Evolutionary conservation across 2,329 filamentous ascomycete species (phyloP).

Genomic region (Claviceps arundinis): DNA sequence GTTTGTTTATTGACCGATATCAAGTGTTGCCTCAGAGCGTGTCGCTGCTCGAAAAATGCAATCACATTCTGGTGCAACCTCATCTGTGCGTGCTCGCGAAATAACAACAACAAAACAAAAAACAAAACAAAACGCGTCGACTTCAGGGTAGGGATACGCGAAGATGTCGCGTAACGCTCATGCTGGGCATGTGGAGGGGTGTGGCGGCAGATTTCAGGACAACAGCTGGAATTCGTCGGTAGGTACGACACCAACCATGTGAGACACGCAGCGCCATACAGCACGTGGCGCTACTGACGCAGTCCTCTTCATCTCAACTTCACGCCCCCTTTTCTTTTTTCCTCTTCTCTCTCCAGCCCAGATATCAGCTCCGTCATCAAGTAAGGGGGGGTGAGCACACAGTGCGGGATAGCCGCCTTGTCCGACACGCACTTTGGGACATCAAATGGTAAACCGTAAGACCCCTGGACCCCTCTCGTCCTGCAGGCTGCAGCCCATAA

Average conservation of each 20-base stretch:
- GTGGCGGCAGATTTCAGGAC: not conserved
- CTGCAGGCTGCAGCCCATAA: constrained; percentile 3
- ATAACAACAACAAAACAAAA: too few relatives aligned
- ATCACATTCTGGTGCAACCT: too few relatives aligned
- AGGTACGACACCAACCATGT: not conserved
- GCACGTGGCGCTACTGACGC: not conserved
- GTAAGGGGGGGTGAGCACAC: not conserved
- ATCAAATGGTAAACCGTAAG: not conserved
- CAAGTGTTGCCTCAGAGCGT: too few relatives aligned
- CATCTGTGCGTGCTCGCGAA: too few relatives aligned
- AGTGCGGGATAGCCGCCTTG: not conserved
- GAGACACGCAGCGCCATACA: not conserved
- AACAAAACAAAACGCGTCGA: too few relatives aligned
- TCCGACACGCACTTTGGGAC: not conserved
- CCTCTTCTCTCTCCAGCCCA: not conserved
- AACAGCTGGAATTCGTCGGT: not conserved
- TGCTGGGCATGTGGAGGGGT: too few relatives aligned
- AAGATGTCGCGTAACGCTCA: too few relatives aligned
- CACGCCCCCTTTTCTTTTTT: not conserved
- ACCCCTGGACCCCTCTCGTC: constrained; percentile 2
- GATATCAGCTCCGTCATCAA: not conserved
- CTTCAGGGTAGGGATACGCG: too few relatives aligned
- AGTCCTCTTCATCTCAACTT: not conserved
- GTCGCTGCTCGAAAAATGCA: too few relatives aligned
- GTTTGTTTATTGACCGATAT: too few relatives aligned